phyloP scores from a whole-genome alignment of 345 rosid genomes.

The Gynandropsis gynandra region DNA sequence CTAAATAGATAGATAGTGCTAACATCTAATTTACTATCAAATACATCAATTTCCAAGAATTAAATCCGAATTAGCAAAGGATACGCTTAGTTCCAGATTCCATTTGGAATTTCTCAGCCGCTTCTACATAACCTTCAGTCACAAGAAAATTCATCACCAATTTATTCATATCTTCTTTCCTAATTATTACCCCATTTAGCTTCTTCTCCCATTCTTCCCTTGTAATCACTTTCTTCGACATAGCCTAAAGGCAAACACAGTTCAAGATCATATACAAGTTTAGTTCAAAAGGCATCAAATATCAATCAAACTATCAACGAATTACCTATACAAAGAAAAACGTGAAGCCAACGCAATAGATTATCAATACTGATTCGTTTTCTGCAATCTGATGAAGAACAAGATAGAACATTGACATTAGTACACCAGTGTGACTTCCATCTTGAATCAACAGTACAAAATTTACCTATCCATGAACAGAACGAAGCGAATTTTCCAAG shows the following conservation, averaged over 20 bases:
- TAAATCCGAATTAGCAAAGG: slow-evolving; percentile 21
- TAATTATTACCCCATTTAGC: slow-evolving; percentile 71
- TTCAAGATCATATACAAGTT: background rate
- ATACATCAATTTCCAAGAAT: background rate
- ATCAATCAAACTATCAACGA: background rate
- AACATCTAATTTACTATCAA: slow-evolving; percentile 2
- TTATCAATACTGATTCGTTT: slow-evolving; percentile 55
- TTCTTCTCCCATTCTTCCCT: slow-evolving; percentile 94
- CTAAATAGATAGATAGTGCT: background rate
- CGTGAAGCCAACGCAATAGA: background rate
- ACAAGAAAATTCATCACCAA: slow-evolving; percentile 98
- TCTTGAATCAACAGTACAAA: slow-evolving; percentile 16
- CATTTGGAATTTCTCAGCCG: slow-evolving; percentile 76
- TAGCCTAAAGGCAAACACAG: slow-evolving; percentile 33
- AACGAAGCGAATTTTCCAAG: background rate
- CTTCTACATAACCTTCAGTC: slow-evolving; percentile 95
- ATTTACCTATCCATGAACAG: slow-evolving; percentile 16
- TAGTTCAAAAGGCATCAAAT: background rate
- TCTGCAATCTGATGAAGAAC: slow-evolving; percentile 51
- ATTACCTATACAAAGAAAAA: background rate
- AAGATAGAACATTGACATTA: slow-evolving; percentile 59
- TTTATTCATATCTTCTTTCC: slow-evolving; percentile 94
- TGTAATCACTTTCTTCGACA: slow-evolving; percentile 61
- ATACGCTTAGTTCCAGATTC: slow-evolving; percentile 98
- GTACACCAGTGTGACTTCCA: slow-evolving; percentile 24